These are phyloP conservation scores for Xylaria sp. DNA, from an alignment of 2,329 filamentous ascomycete species.

Conservation along the genomic window DNA sequence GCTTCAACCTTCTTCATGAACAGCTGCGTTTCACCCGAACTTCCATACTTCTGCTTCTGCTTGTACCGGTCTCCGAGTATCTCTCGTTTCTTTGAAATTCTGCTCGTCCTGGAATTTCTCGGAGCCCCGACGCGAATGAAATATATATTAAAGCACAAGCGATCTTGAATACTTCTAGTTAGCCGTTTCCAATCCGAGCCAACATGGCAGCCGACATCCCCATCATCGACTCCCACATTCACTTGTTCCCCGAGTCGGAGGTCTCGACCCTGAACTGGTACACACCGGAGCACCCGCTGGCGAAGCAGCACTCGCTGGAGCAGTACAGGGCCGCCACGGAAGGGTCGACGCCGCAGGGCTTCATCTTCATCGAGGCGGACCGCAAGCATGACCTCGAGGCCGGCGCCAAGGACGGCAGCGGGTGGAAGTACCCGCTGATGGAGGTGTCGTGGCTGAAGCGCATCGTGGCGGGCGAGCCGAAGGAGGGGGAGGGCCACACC, in stretches of 20 bases:
- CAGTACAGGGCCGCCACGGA: slow-evolving; percentile 60
- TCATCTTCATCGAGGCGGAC: slow-evolving; percentile 84
- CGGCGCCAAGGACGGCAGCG: slow-evolving; percentile 49
- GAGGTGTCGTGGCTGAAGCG: slow-evolving; percentile 72
- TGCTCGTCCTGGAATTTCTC: neutral
- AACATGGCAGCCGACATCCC: slow-evolving; percentile 45
- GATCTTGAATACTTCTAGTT: neutral
- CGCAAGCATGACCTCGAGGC: slow-evolving; percentile 63
- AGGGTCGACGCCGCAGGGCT: slow-evolving; percentile 60
- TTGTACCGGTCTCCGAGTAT: too few relatives aligned
- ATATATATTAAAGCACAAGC: neutral
- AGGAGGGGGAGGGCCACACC: slow-evolving; percentile 60
- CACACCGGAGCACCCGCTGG: slow-evolving; percentile 59
- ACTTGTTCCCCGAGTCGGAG: slow-evolving; percentile 77
- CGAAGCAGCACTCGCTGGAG: slow-evolving; percentile 63
- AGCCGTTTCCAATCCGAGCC: slow-evolving; percentile 1
- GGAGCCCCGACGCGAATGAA: neutral
- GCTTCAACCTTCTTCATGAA: slow-evolving; percentile 6
- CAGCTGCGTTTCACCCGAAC: slow-evolving; percentile 6
- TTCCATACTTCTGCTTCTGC: neutral
- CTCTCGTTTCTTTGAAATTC: neutral
- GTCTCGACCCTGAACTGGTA: slow-evolving; percentile 71
- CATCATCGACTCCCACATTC: slow-evolving; percentile 89
- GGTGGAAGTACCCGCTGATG: slow-evolving; percentile 69
- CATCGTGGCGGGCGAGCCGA: slow-evolving; percentile 63